phyloP scores from a whole-genome alignment of 2,329 filamentous ascomycete genomes.

The Endocalyx cinctus region DNA sequence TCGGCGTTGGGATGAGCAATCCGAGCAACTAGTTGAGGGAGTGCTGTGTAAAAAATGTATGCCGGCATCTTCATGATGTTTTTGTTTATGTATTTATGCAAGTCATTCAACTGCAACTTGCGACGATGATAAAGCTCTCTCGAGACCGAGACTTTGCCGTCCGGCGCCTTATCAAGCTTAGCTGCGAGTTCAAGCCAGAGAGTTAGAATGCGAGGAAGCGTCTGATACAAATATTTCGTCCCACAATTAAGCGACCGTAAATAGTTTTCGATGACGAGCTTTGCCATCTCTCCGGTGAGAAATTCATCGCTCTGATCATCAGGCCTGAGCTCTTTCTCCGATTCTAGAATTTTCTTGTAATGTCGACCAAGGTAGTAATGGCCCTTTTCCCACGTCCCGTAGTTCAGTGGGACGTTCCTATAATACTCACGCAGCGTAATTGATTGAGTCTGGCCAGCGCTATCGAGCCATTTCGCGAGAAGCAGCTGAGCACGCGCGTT shows the following conservation, averaged over 20 bases:
- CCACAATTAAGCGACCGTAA: slow-evolving; percentile 80
- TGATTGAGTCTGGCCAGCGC: slow-evolving; percentile 87
- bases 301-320: slow-evolving; percentile 74
- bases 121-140: slow-evolving; percentile 51
- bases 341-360: slow-evolving; percentile 93
- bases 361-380: slow-evolving; percentile 96
- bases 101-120: slow-evolving; percentile 59
- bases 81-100: slow-evolving; percentile 75
- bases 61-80: slow-evolving; percentile 69
- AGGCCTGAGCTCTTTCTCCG: slow-evolving; percentile 71
- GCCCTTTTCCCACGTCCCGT: slow-evolving; percentile 83
- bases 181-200: slow-evolving; percentile 91
- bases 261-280: slow-evolving; percentile 91
- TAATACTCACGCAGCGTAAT: slow-evolving; percentile 76
- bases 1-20: slow-evolving; percentile 80
- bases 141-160: slow-evolving; percentile 49
- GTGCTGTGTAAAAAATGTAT: slow-evolving; percentile 74
- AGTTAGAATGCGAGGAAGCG: slow-evolving; percentile 83
- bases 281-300: slow-evolving; percentile 73
- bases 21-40: slow-evolving; percentile 92
- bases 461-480: slow-evolving; percentile 94
- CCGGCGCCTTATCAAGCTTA: slow-evolving; percentile 60
- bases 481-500: slow-evolving; percentile 79
- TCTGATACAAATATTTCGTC: slow-evolving; percentile 95
- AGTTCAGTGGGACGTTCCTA: slow-evolving; percentile 69